Evolutionary conservation across 2,329 filamentous ascomycete species (phyloP).

Genomic region (Trichoderma sp.): DNA sequence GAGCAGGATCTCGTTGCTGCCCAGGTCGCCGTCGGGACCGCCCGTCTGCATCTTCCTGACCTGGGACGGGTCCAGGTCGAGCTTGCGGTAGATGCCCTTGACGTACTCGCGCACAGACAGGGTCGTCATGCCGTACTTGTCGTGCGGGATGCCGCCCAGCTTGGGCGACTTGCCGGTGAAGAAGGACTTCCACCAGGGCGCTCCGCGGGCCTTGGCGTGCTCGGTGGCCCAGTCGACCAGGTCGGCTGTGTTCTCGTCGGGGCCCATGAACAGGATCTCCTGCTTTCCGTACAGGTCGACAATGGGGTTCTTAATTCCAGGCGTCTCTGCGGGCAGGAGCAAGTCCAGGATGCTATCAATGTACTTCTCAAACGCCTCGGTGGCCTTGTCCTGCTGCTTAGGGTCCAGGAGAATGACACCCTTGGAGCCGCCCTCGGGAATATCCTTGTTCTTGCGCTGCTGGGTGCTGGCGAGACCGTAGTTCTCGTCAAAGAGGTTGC

Average conservation of each 20-base stretch:
- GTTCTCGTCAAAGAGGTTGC: constrained; percentile 97
- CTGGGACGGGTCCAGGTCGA: constrained; percentile 80
- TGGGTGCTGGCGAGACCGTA: constrained; percentile 98
- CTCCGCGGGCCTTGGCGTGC: constrained; percentile 82
- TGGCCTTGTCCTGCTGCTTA: constrained; percentile 89
- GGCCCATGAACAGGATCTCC: constrained; percentile 98
- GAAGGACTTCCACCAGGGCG: constrained; percentile 99
- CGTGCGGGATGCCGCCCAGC: constrained; percentile 94
- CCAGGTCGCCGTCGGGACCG: constrained; percentile 93
- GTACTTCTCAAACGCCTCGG: constrained; percentile 97
- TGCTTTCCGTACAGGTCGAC: constrained; percentile 93
- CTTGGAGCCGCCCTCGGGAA: constrained; percentile 96
- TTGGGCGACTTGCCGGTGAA: constrained; percentile 98
- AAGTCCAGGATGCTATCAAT: constrained; percentile 98
- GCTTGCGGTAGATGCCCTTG: constrained; percentile 94
- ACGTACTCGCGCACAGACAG: constrained; percentile 95
- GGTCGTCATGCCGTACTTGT: constrained; percentile 96
- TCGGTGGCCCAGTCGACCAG: constrained; percentile 98
- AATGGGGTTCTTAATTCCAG: constrained; percentile 98
- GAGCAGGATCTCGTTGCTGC: constrained; percentile 95
- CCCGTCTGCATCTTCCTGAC: constrained; percentile 97
- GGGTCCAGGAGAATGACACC: constrained; percentile 94
- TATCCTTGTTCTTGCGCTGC: constrained; percentile 99
- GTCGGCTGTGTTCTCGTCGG: constrained; percentile 97
- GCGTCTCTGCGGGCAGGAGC: constrained; percentile 82